Conservation (phyloP, 805 yeast species). For the Starmerella geochares region DNA sequence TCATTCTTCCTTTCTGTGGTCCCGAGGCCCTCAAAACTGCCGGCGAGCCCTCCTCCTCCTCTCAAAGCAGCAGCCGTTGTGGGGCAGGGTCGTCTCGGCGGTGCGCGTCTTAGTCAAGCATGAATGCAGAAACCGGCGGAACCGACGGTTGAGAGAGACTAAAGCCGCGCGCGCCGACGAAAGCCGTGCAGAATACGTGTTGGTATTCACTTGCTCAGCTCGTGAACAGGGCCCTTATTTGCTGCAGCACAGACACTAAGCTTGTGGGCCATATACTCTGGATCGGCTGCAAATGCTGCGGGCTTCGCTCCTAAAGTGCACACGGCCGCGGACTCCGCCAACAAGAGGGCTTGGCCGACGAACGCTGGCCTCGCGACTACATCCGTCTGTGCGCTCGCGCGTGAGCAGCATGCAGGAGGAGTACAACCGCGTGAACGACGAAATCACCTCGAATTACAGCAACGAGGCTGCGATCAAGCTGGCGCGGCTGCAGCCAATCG, state of each 20-base stretch:
- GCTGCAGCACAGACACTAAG: too few species aligned
- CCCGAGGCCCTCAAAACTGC: too few species aligned
- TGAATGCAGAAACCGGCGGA: too few species aligned
- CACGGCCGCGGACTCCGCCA: background rate
- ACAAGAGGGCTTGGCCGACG: background rate
- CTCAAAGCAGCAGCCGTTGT: background rate
- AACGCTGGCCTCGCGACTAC: constrained; percentile 29
- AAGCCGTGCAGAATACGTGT: too few species aligned
- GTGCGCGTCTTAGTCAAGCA: constrained; percentile 2
- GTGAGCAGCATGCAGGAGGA: constrained; percentile 39
- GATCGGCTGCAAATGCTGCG: too few species aligned
- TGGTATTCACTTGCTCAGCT: too few species aligned
- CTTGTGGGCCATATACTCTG: too few species aligned
- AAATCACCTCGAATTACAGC: constrained; percentile 33
- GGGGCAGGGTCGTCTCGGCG: background rate
- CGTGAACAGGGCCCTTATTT: too few species aligned
- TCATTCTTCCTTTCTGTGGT: too few species aligned
- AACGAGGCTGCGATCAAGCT: constrained; percentile 41
- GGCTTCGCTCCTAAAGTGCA: background rate
- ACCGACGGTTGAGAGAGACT: too few species aligned
- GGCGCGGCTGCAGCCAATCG: constrained; percentile 38
- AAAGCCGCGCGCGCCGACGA: too few species aligned
- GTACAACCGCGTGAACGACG: constrained; percentile 35
- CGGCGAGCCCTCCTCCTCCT: background rate
- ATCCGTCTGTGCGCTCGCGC: constrained; percentile 43